Evolutionary conservation across 2,329 filamentous ascomycete genomes (phyloP).

Genomic region (Ascochyta fabae): DNA sequence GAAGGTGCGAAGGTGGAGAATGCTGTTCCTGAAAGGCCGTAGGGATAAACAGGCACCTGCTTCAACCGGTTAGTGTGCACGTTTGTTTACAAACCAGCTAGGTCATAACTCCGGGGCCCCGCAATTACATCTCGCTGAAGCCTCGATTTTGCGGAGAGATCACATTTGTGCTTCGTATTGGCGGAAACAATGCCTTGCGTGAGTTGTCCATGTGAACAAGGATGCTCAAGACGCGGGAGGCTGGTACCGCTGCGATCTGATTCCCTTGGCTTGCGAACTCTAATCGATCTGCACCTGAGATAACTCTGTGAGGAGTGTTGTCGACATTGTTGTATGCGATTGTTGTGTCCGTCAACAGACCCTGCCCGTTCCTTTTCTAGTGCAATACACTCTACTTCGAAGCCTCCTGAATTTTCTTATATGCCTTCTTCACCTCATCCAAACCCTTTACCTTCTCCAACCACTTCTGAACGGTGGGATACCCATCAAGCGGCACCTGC

Average conservation of each 20-base stretch:
- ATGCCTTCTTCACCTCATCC: conserved; percentile 21
- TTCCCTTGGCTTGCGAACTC: neutral
- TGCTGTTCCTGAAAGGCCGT: no score
- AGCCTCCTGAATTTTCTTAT: conserved; percentile 31
- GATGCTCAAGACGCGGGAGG: neutral
- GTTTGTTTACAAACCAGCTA: neutral
- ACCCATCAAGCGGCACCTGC: conserved; percentile 49
- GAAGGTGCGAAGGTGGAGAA: no score
- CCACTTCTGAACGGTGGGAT: conserved; percentile 72
- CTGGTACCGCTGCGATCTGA: neutral
- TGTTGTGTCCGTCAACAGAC: no score
- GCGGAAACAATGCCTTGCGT: neutral
- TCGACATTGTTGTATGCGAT: no score
- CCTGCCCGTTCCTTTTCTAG: no score
- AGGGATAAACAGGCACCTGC: conserved; percentile 1
- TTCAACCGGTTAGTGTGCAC: neutral
- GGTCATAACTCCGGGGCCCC: conserved; percentile 10
- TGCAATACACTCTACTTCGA: conserved; percentile 59
- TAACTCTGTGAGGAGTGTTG: neutral
- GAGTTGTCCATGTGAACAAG: neutral
- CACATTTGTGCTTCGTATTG: neutral
- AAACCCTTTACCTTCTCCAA: conserved; percentile 42
- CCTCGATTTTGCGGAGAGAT: neutral
- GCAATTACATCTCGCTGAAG: conserved; percentile 8
- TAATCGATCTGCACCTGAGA: neutral